Conservation (phyloP, 2,329 filamentous ascomycete species). For the Calycina herbarum region DNA sequence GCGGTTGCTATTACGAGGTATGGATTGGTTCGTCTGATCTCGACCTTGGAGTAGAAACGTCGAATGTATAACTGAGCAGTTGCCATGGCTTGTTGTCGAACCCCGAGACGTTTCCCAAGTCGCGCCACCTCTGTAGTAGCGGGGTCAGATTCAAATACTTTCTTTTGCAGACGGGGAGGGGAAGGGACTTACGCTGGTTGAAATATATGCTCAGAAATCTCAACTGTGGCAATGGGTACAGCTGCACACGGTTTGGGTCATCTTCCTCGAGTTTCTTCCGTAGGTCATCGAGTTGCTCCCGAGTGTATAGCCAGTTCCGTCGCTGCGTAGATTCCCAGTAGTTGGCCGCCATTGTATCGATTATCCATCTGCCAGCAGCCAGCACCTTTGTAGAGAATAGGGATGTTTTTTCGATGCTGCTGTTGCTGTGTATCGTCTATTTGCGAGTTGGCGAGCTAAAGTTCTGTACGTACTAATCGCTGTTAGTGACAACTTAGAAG, state of each 20-base stretch:
- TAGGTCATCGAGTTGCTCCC: slow-evolving; percentile 73
- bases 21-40: slow-evolving; percentile 89
- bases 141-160: neutral
- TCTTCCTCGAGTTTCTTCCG: slow-evolving; percentile 76
- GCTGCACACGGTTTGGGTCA: slow-evolving; percentile 70
- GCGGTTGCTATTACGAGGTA: slow-evolving; percentile 92
- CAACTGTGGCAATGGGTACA: slow-evolving; percentile 79
- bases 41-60: slow-evolving; percentile 87
- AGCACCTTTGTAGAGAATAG: neutral
- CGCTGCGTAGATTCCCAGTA: slow-evolving; percentile 96
- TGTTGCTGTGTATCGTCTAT: neutral
- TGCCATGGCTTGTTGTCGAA: slow-evolving; percentile 88
- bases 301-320: slow-evolving; percentile 86
- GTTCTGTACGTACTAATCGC: neutral
- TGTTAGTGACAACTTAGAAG: neutral
- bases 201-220: slow-evolving; percentile 89
- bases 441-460: neutral
- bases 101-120: slow-evolving; percentile 77
- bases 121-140: slow-evolving; percentile 68
- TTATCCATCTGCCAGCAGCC: neutral
- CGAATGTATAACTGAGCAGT: slow-evolving; percentile 95
- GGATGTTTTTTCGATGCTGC: neutral
- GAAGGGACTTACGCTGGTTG: slow-evolving; percentile 70
- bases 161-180: neutral
- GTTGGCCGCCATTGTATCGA: slow-evolving; percentile 54